These are phyloP conservation scores for Camelina sativa DNA, from an alignment of 345 rosid species.

Conservation along the genomic window DNA sequence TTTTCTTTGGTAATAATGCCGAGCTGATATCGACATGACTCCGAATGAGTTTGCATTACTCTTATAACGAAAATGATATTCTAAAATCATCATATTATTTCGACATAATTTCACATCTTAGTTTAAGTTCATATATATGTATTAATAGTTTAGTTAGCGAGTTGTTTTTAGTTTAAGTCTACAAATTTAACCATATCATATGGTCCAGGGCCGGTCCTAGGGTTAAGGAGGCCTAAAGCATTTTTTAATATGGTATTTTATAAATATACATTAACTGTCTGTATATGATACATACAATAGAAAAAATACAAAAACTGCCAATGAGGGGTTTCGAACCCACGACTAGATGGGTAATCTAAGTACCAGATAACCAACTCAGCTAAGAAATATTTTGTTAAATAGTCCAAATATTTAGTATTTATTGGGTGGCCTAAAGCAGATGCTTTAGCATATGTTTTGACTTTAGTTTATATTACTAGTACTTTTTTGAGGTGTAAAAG, in stretches of 20 bases:
- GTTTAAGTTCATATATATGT: background rate
- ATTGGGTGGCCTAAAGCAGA: too few species aligned
- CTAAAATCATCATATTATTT: background rate
- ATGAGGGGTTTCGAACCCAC: too few species aligned
- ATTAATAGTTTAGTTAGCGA: background rate
- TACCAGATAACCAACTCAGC: too few species aligned
- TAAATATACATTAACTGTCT: too few species aligned
- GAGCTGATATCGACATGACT: background rate
- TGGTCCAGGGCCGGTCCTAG: too few species aligned
- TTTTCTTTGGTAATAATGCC: background rate
- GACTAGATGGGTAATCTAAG: too few species aligned
- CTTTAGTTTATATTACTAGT: slow-evolving; percentile 20
- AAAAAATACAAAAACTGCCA: too few species aligned
- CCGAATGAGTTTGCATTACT: background rate
- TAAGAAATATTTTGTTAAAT: too few species aligned
- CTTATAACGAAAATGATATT: background rate
- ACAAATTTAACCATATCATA: background rate
- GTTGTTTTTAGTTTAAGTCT: background rate
- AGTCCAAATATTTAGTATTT: too few species aligned
- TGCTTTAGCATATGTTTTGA: slow-evolving; percentile 30
- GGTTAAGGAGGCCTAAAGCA: too few species aligned
- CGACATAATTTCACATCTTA: background rate
- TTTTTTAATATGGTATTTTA: too few species aligned
- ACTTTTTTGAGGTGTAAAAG: slow-evolving; percentile 10
- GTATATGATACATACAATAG: too few species aligned